Evolutionary conservation across 495 filamentous ascomycete species (phyloP), one percentile per base, ranked within the genome.

Genomic region (Hypomontagnella submonticulosa): DNA sequence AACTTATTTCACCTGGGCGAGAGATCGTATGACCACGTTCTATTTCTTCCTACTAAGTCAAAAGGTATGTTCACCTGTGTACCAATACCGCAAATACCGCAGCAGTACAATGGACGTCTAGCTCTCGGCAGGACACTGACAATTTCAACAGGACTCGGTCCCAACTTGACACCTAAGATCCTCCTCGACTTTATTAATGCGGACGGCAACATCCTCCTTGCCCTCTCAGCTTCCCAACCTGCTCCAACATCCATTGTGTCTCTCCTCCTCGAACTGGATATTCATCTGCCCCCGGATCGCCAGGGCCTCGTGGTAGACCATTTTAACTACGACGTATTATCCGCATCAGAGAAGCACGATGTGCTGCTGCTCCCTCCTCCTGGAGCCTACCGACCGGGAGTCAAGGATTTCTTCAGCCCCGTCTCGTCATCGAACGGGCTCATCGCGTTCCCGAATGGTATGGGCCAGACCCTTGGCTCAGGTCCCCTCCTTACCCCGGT

Each of bases 111-210:
- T 42, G 11, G 11, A 10, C 0, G 9, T 47, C 5, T 20, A 7
- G 49, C 19, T 61, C 2, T 43, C 30, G 30, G 44, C 58, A 13
- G 30, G 18, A 67, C 68, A 76, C 77, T 80, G 70, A 80, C 70
- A 53, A 18, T 57, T n/a, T 18, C 34, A 12, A 37, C 67, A 95
- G 92, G 92, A 40, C 88, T 96, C 54, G 95, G 95, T 32, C 95
- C 95, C 59, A 83, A 89, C 50, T 80, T 99, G 65, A 95, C 92
- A 30, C 90, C 94, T 37, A 90, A 92, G 68, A 80, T 89, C 70
- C 86, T 99, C 64, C 86, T 97, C 71, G 87, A 98, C 62, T 99
- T 97, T 82, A 79, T 96, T 76, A 93, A 95, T 78, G 86, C 88
- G 19, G 84, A 93, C 41, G 96, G 96, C 75, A 99, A 98, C 79